Base-by-base conservation (phyloP, 148 eudicot genomes). In the Selenicereus undatus region DNA sequence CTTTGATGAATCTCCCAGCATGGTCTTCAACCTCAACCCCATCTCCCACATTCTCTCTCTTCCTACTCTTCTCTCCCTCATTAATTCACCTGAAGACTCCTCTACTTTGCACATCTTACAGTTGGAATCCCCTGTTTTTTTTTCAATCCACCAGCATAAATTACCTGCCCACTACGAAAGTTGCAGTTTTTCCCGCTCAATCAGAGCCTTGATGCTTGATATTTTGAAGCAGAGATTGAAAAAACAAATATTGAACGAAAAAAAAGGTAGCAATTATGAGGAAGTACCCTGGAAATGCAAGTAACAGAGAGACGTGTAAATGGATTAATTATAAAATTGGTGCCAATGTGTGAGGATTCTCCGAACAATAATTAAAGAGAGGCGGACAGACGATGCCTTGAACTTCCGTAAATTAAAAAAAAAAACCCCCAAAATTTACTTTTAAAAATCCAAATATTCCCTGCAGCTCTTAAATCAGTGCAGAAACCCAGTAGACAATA, bases 51-150 rank as follows among this genome's bases (percentile, higher is more conserved):
- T 70, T 68, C 64, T 78, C 66, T 78, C 78, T 29, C 62, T 77
- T 73, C 71, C 71, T 27, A 8, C 62, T 50, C 78, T 77, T 80
- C 81, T 66, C 21, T 78, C 76, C 58, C 68, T 77, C 52, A 81
- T 79, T 26, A 85, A n/a, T 22, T 84, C 84, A 73, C 71, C 54
- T 81, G 80, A 62, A 26, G 82, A 77, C 35, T 85, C 79, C 26
- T 88, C 90, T 66, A 80, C 48, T 84, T 83, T 86, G 85, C 95
- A 88, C 93, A 90, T 90, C 80, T 35, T 75, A 17, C 71, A 56
- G 51, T 52, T 50, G 60, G n/a, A 36, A 69, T 75, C 65, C 81
- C 60, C 62, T 39, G 75, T 20, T 79, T 79, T 79, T 64, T 70
- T 36, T 62, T 10, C 52, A 48, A 48, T 11, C 14, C 14, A 48